Base-by-base conservation (phyloP, 2,329 filamentous ascomycete species). In the Elsinoe arachidis region DNA sequence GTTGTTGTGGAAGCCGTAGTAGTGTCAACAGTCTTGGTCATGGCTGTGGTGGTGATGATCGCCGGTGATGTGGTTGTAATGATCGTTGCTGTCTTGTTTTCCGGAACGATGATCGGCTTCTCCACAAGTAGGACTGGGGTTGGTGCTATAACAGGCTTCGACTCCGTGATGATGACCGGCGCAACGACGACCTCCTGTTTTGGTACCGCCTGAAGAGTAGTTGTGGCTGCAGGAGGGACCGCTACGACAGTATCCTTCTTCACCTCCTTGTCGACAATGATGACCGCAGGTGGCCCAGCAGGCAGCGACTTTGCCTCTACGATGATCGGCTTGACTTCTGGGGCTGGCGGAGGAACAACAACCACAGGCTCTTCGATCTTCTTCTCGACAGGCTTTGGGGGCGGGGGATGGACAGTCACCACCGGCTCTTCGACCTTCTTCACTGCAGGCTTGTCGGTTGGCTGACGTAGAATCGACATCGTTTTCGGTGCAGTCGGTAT, bases 51-150 rank as follows among this genome's bases (percentile, higher is more conserved):
- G 11, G 54, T 56, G 14, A 56, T 30, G 21, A 56, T 26, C 2
- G 43, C 54, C 1, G 54, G 54, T 15, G 41, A n/a, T 4, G 17
- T 56, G 12, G 54, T 56, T 11, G 54, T 56, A 26, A 56, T 49
- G 38, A 56, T 47, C 5, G 54, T 56, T 15, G 54, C 54, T n/a
- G 54, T 56, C 30, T 49, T 56, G 30, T 56, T 56, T 19, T 56
- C 54, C 17, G 54, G 38, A 5, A 56, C 19, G 11, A 56, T 26
- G 30, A 56, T 39, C 10, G 54, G 54, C 26, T 43, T 47, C 15
- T 56, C 33, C 2, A 56, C 54, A n/a, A 56, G 26, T 15, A 23
- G 39, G 15, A 56, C 43, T 11, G 39, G 33, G 2, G 54, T 49
- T 21, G 54, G 41, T 11, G 54, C 23, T 10, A 38, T 17, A 9